Evolutionary conservation across 192 early-diverging fungal species (phyloP), one percentile per base, ranked within the genome.

Genomic region (Diversispora eburnea): DNA sequence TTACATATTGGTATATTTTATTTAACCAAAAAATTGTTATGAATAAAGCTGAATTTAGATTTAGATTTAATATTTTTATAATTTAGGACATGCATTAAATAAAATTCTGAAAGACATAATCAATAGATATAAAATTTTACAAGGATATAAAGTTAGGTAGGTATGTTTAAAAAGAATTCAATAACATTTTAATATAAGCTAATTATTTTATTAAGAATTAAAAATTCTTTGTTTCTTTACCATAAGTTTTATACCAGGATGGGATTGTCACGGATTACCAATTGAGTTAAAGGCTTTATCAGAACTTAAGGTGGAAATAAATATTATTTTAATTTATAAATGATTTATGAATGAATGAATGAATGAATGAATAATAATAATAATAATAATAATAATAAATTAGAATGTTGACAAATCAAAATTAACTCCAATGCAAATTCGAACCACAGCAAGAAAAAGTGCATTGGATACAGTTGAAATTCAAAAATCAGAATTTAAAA

Each of bases 71-170:
- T 33, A 19, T n/a, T 5, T 15, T 20, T 13, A 10, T 75, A 19
- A 17, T 41, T 41, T 67, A 80, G 87, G 84, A 3, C 92, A 93
- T 63, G 90, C 90, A 46, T 84, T 93, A 80, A 93, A 93, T 82
- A 92, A 91, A 80, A 83, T 93, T 55, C 82, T 92, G 22, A 93
- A 93, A 77, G 92, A 93, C 59, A 89, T 93, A 39, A 79, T 91
- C 51, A 89, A 91, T 74, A 85, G 92, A 22, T 87, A 92, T 76
- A 85, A 89, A 59, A 82, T 92, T 3, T 84, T 91, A 73, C 82
- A 83, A 48, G 92, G 92, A 45, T 83, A 84, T 46, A 88, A 85
- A 73, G 91, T 93, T 5, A 78, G 82, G 78, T 5, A 78, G 82
- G 78, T 93, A 84, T 67, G 80, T 43, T 57, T 33, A 3, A 33